Percentiles rank a stretch among this genome's conserved stretches.
Evolutionary conservation across 192 early-diverging fungal species (phyloP).

Genomic region (Entomortierella parvispora): DNA sequence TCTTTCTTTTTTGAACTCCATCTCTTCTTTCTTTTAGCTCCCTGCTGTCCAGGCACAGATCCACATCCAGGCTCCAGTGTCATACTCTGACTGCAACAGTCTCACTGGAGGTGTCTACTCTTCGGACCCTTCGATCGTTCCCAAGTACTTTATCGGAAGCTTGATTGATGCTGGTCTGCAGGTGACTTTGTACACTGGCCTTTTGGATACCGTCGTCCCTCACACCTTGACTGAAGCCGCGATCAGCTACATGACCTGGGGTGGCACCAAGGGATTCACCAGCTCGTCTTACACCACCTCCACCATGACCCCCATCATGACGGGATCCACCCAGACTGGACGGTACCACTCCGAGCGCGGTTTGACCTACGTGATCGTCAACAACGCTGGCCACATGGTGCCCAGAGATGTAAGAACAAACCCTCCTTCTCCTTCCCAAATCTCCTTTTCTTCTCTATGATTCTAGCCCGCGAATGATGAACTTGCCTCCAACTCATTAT

Average conservation of each 20-base stretch:
- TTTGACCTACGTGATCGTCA: constrained; percentile 9
- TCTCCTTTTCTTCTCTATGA: not conserved
- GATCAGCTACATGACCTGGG: constrained; percentile 13
- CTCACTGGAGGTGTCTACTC: not conserved
- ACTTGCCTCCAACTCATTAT: too few species aligned
- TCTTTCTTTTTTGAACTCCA: not conserved
- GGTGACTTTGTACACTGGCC: constrained; percentile 11
- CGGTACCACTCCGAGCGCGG: constrained; percentile 8
- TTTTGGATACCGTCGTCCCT: constrained; percentile 8
- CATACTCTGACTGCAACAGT: constrained; percentile 6
- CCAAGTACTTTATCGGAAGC: constrained; percentile 17
- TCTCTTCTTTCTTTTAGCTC: constrained; percentile 10
- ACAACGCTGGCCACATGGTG: constrained; percentile 16
- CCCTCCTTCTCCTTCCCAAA: too few species aligned
- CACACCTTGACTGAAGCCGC: constrained; percentile 11
- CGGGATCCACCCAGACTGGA: constrained; percentile 4
- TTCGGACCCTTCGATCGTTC: not conserved
- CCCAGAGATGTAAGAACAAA: constrained; percentile 4
- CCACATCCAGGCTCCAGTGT: constrained; percentile 29
- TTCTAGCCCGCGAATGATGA: too few species aligned
- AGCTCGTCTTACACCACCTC: not conserved
- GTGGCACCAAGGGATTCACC: constrained; percentile 9
- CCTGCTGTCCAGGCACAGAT: constrained; percentile 17
- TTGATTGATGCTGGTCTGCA: constrained; percentile 10
- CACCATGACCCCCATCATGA: constrained; percentile 1